Evolutionary conservation across 768 basidiomycete genomes (phyloP), one percentile per base, ranked within the genome.

Genomic region (Lentinus tigrinus): DNA sequence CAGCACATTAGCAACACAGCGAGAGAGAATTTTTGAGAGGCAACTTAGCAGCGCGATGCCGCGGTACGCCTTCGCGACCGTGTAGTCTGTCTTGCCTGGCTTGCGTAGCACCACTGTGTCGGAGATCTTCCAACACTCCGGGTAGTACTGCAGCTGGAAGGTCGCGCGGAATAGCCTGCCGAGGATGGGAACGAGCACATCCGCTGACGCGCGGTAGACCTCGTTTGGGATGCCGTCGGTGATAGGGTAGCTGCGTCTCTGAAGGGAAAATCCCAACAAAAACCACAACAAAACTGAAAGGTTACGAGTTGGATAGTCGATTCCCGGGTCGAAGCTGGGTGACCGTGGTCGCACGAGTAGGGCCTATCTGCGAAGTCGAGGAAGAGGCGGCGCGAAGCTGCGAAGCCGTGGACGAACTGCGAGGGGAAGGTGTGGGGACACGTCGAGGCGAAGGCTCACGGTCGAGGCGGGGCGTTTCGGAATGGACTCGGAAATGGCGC

Each of bases 231-330:
- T 64, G 0, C 61, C 57, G 21, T 69, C 61, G 0, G 68, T n/a
- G n/a, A n/a, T n/a, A n/a, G n/a, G n/a, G n/a, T 71, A 0, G 72
- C 71, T 0, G 67, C 61, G 0, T 74, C 76, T 56, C 77, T 78
- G 69, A 71, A 71, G 76, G 69, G 0, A 68, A 66, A 0, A 47
- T 13, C 8, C 47, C 19, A 4, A 81, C 57, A 0, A 69, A 67
- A 16, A 78, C 67, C 0, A 57, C 49, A 0, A 19, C 11, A 19
- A 63, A 69, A 1, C 55, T 2, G 24, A 58, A 69, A 0, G 59
- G 38, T 39, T n/a, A n/a, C 38, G n/a, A n/a, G n/a, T n/a, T n/a
- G n/a, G n/a, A n/a, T n/a, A n/a, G n/a, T n/a, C n/a, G n/a, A n/a
- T n/a, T n/a, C n/a, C n/a, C n/a, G n/a, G n/a, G n/a, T n/a, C n/a